phyloP scores from a whole-genome alignment of 2,329 filamentous ascomycete genomes.

The Ampelomyces quisqualis region DNA sequence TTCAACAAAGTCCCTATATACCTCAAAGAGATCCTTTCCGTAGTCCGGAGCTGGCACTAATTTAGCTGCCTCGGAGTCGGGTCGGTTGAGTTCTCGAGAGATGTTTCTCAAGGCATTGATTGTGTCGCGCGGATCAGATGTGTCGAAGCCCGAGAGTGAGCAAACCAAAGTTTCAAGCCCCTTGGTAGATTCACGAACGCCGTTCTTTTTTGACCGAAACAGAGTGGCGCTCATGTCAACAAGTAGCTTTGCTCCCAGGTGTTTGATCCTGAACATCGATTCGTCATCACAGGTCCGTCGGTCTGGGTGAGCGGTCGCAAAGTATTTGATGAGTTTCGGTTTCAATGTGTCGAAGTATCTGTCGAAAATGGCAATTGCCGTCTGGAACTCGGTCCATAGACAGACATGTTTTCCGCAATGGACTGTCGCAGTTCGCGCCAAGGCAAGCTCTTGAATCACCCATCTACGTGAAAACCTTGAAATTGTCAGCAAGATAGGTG shows the following conservation, averaged over 20 bases:
- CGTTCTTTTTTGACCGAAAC: conserved; percentile 8
- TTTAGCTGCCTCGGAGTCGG: background rate
- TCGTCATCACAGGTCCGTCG: background rate
- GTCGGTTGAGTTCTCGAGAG: conserved; percentile 3
- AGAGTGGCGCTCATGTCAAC: conserved; percentile 15
- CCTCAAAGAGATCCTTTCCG: conserved; percentile 9
- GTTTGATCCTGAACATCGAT: background rate
- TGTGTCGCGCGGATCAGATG: conserved; percentile 27
- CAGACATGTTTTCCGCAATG: conserved; percentile 20
- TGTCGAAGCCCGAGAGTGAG: conserved; percentile 17
- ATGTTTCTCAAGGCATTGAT: conserved; percentile 25
- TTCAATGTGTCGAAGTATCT: conserved; percentile 8
- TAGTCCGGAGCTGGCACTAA: conserved; percentile 8
- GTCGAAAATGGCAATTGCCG: conserved; percentile 19
- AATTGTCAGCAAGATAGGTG: background rate
- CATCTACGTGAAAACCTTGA: conserved; percentile 11
- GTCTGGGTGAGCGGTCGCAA: background rate
- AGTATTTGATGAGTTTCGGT: conserved; percentile 1
- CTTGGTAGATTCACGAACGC: conserved; percentile 4
- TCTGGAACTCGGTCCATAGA: conserved; percentile 27
- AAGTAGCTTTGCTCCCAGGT: conserved; percentile 5
- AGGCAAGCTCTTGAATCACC: conserved; percentile 14
- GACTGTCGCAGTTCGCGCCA: conserved; percentile 7
- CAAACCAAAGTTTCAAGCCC: conserved; percentile 24
- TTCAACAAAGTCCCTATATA: conserved; percentile 11